Base-by-base conservation (phyloP, 75 land plant genomes). In the Chamaecyparis obtusa region DNA sequence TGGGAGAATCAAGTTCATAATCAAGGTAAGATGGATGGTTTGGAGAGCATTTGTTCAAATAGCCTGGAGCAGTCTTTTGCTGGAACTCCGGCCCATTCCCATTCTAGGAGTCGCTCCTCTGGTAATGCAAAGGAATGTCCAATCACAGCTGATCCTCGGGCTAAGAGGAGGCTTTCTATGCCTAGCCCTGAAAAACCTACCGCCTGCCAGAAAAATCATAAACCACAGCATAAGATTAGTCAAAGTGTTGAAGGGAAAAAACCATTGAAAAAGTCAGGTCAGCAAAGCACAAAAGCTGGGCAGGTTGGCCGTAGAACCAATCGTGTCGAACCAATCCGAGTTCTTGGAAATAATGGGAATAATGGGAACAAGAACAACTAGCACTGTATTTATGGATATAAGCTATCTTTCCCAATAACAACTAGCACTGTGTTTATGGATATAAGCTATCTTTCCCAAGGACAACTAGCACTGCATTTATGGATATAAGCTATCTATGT, bases 41-140 rank as follows among this genome's bases (percentile, higher is more conserved):
- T 91, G 43, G 90, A 67, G 86, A 46, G 93, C 72, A 74, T 83
- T 51, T 41, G 49, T 83, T 69, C 86, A 37, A 35, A 87, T 82
- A 39, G 35, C 88, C 74, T 85, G 86, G 43, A 85, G 11, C 44
- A 54, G 80, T 51, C 83, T 55, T 24, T 39, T 84, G 80, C 83
- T 88, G 69, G 89, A 89, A 79, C 84, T 82, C 76, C 92, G 83
- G 54, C 56, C 92, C 41, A 92, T 90, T 19, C 87, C 85, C 27
- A 84, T 64, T 84, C 86, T 60, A 90, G 90, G 79, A 78, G 87
- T 30, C 91, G 95, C 81, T 95, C 97, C 14, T 92, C 84, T 27
- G 94, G 95, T 87, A 93, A 95, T 77, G 93, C 95, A 21, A 95
- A 90, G 88, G 97, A 93, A 85, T 92, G 95, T 49, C 86, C 92